phyloP scores from a whole-genome alignment of 2,329 filamentous ascomycete species.

The Botrytis paeoniae region DNA sequence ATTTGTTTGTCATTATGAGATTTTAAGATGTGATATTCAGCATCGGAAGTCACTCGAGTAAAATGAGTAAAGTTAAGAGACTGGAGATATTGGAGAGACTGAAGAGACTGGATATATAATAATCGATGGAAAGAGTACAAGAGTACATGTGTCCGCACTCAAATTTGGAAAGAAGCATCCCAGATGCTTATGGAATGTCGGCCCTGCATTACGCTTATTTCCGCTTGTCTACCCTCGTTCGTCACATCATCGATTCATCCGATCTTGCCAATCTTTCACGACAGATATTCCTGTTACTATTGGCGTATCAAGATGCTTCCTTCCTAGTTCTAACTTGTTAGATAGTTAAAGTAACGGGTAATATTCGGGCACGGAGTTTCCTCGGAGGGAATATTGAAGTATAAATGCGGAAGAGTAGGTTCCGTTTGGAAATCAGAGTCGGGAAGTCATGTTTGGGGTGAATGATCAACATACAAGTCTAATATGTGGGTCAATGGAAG shows the following conservation, averaged over 20 bases:
- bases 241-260: background rate
- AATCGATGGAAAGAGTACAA: background rate
- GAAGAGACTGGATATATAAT: background rate
- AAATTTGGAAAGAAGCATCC: background rate
- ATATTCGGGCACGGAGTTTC: background rate
- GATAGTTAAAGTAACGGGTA: background rate
- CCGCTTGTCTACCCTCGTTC: background rate
- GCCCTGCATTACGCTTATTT: background rate
- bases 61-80: background rate
- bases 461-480: background rate
- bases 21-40: background rate
- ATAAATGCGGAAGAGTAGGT: background rate
- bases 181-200: background rate
- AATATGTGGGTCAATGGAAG: background rate
- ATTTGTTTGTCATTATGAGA: constrained; percentile 25
- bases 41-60: background rate
- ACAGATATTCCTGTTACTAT: background rate
- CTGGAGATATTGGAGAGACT: background rate
- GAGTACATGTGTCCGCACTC: background rate
- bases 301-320: background rate
- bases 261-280: background rate
- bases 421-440: background rate
- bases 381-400: background rate
- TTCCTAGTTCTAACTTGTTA: background rate
- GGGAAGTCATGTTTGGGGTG: background rate